Evolutionary conservation across 192 early-diverging fungal species (phyloP).

Genomic region (Backusella parvicylindrica): DNA sequence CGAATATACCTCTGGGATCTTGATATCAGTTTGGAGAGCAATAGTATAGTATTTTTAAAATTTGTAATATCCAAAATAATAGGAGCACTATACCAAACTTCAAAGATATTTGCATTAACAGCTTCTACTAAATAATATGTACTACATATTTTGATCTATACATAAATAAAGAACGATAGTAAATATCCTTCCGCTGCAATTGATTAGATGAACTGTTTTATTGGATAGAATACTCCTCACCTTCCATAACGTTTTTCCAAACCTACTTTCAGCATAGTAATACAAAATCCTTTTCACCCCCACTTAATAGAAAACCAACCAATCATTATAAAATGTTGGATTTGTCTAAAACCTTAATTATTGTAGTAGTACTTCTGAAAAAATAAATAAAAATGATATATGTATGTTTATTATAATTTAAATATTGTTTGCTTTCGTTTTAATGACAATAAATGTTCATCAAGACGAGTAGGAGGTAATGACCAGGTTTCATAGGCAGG

Average conservation of each 20-base stretch:
- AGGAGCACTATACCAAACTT: too few relatives aligned
- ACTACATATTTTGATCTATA: too few relatives aligned
- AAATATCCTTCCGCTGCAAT: too few relatives aligned
- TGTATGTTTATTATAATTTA: background rate
- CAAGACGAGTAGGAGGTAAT: background rate
- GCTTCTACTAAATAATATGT: too few relatives aligned
- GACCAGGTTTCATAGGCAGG: background rate
- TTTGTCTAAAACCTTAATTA: background rate
- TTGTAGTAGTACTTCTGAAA: background rate
- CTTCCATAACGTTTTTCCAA: background rate
- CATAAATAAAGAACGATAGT: too few relatives aligned
- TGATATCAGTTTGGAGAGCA: too few relatives aligned
- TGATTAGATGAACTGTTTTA: background rate
- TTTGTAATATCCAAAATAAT: too few relatives aligned
- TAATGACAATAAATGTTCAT: background rate
- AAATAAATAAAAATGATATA: background rate
- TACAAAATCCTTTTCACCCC: background rate
- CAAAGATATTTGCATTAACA: too few relatives aligned
- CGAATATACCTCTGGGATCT: too few relatives aligned
- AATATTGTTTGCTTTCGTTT: background rate
- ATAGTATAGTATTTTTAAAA: too few relatives aligned
- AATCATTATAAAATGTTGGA: background rate
- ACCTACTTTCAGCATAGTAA: background rate
- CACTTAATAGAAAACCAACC: background rate
- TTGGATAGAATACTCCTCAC: background rate